Percentiles rank a stretch among this genome's conserved stretches.
Evolutionary conservation across 371 early-diverging fungal genomes (phyloP).

Genomic region (Saksenaea oblongispora): DNA sequence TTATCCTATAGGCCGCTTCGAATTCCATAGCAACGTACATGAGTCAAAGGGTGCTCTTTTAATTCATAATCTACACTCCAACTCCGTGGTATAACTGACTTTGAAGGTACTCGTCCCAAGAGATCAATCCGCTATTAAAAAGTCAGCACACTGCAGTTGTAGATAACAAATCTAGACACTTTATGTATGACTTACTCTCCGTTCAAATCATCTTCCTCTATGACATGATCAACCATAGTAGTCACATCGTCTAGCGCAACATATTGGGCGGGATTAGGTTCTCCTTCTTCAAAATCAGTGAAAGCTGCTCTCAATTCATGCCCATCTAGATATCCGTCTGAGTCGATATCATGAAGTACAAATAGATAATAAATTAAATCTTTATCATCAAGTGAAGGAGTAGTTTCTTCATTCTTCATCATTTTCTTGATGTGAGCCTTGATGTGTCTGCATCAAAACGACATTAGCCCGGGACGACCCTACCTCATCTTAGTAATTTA

Average conservation of each 20-base stretch:
- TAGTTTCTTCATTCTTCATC: constrained; percentile 19
- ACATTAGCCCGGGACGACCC: not conserved
- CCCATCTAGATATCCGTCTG: constrained; percentile 69
- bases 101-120: constrained; percentile 75
- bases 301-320: constrained; percentile 71
- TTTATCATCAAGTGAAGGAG: constrained; percentile 31
- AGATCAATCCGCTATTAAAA: constrained; percentile 62
- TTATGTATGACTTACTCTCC: constrained; percentile 56
- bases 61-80: too few relatives aligned
- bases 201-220: constrained; percentile 66
- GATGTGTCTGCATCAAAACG: constrained; percentile 26
- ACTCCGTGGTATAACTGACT: constrained; percentile 64
- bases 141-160: not conserved
- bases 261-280: constrained; percentile 25
- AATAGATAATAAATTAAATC: constrained; percentile 61
- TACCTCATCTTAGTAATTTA: constrained; percentile 4
- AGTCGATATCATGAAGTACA: constrained; percentile 64
- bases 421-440: constrained; percentile 39
- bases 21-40: too few relatives aligned
- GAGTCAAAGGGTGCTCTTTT: not conserved
- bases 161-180: not conserved
- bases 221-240: constrained; percentile 65
- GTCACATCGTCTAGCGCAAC: constrained; percentile 42
- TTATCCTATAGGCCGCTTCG: too few relatives aligned
- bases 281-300: constrained; percentile 38